Base-by-base conservation (phyloP, 257 asterid genomes). In the Solanum chiquidenum region DNA sequence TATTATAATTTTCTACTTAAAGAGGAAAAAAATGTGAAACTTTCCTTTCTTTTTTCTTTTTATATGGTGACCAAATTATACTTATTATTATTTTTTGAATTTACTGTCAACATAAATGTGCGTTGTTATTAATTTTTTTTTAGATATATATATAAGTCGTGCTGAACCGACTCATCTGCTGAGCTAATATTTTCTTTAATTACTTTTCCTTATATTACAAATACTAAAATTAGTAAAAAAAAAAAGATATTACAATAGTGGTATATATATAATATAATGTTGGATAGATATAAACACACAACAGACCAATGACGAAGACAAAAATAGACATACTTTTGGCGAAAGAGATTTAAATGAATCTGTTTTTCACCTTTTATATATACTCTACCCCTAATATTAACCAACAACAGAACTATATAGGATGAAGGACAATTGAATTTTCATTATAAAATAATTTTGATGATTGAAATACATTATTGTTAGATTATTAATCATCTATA, bases 391-490 rank as follows among this genome's bases (percentile, higher is more conserved):
- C n/a, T 21, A 58, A 14, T 0, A 55, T 55, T 55, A 8, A 20
- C 2, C n/a, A 55, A 7, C 25, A 55, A 20, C 11, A 55, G 20
- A 20, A 20, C 11, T 20, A 1, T 55, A 0, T 55, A 18, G 1
- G 21, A 49, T 14, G 23, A 16, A 52, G 0, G 0, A 20, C 25
- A 3, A 11, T 55, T 55, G 0, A 55, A 55, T 55, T 6, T 55
- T 55, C 5, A 6, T 0, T 20, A 55, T 55, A 18, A 49, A 52
- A 16, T 0, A 46, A 13, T 2, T 44, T 2, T 20, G 9, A 7
- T 18, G 0, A 55, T 18, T 18, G 11, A 55, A 1, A 55, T 18
- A 6, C 10, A 55, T 0, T 6, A 18, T 0, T 49, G 5, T 49
- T 13, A 49, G 8, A 0, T 21, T 16, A 49, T 13, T 18, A 20